Evolutionary conservation across 192 early-diverging fungal species (phyloP).

Genomic region (Physocladia obscura): DNA sequence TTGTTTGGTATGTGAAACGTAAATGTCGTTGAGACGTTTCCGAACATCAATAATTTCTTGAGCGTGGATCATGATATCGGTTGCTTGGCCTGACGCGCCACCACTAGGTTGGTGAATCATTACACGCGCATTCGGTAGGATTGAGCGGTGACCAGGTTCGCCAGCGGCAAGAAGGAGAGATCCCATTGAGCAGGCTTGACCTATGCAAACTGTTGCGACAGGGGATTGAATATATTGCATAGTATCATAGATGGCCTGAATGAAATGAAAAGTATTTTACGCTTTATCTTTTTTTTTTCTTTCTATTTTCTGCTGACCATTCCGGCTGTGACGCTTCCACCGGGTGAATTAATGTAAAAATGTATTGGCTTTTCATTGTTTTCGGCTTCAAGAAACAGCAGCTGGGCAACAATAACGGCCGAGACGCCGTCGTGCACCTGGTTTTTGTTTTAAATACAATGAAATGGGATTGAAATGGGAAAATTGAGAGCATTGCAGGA

Average conservation of each 20-base stretch:
- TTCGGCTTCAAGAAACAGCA: slow-evolving; percentile 93
- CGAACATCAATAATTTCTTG: slow-evolving; percentile 88
- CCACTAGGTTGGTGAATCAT: slow-evolving; percentile 99
- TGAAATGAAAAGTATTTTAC: no score
- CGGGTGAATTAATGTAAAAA: slow-evolving; percentile 97
- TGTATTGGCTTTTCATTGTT: slow-evolving; percentile 90
- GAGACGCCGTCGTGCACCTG: slow-evolving; percentile 77
- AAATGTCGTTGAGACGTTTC: slow-evolving; percentile 80
- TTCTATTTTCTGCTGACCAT: no score
- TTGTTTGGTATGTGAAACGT: slow-evolving; percentile 83
- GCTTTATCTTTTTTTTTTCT: no score
- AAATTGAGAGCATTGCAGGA: neutral
- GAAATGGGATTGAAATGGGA: no score
- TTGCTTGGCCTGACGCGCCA: slow-evolving; percentile 89
- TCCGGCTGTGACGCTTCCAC: slow-evolving; percentile 91
- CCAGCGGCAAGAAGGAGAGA: slow-evolving; percentile 90
- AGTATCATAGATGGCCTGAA: slow-evolving; percentile 49
- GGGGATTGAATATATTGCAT: slow-evolving; percentile 88
- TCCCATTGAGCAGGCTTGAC: slow-evolving; percentile 98
- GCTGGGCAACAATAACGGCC: slow-evolving; percentile 88
- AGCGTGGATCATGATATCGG: slow-evolving; percentile 96
- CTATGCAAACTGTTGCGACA: slow-evolving; percentile 91
- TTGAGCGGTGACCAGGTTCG: slow-evolving; percentile 78
- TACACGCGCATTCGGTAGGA: slow-evolving; percentile 86
- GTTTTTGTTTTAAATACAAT: neutral